Conservation (phyloP, 2,329 filamentous ascomycete genomes). For the Xylaria polymorpha region DNA sequence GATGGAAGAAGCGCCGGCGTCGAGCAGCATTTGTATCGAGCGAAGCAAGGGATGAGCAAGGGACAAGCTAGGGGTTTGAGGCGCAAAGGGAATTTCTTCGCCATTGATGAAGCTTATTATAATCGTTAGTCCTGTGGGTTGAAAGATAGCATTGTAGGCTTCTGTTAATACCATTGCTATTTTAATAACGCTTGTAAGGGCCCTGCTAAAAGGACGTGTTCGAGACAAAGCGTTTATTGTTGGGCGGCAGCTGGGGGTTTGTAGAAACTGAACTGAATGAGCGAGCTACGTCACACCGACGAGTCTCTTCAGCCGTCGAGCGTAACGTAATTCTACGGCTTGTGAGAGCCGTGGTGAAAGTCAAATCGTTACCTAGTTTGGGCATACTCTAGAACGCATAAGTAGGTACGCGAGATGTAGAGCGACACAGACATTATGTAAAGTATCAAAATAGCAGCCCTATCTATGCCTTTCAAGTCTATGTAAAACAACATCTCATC, state of each 20-base stretch:
- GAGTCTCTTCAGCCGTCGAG: too few species aligned
- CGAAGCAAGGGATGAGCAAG: neutral
- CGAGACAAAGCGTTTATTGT: neutral
- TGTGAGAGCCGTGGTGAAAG: neutral
- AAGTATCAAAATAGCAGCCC: neutral
- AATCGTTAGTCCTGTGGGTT: neutral
- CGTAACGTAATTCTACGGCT: neutral
- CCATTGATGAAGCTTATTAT: neutral
- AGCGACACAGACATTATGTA: neutral
- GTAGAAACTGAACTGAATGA: neutral
- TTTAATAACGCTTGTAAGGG: neutral
- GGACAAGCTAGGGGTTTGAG: neutral
- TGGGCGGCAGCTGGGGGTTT: neutral
- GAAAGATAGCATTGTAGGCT: neutral
- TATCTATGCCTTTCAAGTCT: too few species aligned
- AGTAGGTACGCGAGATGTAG: neutral
- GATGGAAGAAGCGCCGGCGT: neutral
- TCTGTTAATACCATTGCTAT: neutral
- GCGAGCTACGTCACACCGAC: neutral
- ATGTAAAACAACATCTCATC: too few species aligned
- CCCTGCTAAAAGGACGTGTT: neutral
- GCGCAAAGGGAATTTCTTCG: neutral
- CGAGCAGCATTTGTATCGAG: neutral
- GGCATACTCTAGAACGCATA: neutral
- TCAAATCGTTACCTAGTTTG: neutral